Percentiles rank a stretch among this genome's conserved stretches.
phyloP scores from a whole-genome alignment of 768 basidiomycete genomes.

The Termitomyces bulborhizus region DNA sequence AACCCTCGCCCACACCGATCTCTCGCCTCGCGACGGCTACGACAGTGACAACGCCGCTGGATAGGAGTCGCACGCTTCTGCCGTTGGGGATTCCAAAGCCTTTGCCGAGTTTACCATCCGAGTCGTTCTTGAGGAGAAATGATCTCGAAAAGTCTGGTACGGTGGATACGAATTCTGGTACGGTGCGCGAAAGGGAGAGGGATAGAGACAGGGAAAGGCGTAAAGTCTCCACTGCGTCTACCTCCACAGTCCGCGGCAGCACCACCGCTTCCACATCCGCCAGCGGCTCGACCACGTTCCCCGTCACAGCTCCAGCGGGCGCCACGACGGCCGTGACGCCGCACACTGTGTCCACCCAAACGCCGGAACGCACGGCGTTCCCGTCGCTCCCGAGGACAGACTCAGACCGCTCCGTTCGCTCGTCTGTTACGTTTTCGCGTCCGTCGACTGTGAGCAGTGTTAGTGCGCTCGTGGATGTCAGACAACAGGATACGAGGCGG shows the following conservation, averaged over 20 bases:
- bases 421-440: slow-evolving; percentile 59
- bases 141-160: slow-evolving; percentile 1
- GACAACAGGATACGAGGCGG: slow-evolving; percentile 39
- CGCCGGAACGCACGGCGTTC: slow-evolving; percentile 17
- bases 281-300: slow-evolving; percentile 20
- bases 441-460: slow-evolving; percentile 45
- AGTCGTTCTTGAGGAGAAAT: slow-evolving; percentile 27
- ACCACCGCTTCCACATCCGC: slow-evolving; percentile 11
- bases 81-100: slow-evolving; percentile 52
- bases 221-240: slow-evolving; percentile 29
- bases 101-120: slow-evolving; percentile 54
- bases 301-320: slow-evolving; percentile 42
- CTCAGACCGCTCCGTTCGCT: slow-evolving; percentile 38
- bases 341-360: slow-evolving; percentile 53
- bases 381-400: slow-evolving; percentile 35
- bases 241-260: slow-evolving; percentile 39
- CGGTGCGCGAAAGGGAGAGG: slow-evolving; percentile 15
- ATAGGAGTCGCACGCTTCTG: slow-evolving; percentile 42
- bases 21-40: slow-evolving; percentile 21
- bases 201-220: slow-evolving; percentile 17
- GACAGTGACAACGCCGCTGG: slow-evolving; percentile 20
- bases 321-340: slow-evolving; percentile 64
- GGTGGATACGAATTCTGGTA: slow-evolving; percentile 1
- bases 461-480: slow-evolving; percentile 47
- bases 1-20: slow-evolving; percentile 39